These are phyloP conservation scores for Metarhizium brunneum DNA, from an alignment of 2,329 filamentous ascomycete genomes.

Conservation along the genomic window DNA sequence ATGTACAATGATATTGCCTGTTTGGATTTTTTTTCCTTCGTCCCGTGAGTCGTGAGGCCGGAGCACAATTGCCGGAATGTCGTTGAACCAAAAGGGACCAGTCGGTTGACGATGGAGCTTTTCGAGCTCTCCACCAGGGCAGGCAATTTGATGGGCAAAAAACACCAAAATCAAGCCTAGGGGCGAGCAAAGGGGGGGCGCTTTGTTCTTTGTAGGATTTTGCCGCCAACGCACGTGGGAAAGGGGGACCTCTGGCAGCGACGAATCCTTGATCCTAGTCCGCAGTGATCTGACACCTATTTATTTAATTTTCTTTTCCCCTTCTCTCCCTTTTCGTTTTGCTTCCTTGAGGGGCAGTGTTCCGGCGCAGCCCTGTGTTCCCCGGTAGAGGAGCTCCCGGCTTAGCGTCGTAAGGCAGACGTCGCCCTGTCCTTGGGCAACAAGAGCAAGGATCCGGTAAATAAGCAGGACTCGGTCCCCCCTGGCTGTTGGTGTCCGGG, in stretches of 20 bases:
- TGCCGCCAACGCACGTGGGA: background rate
- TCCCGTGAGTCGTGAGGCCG: too few relatives aligned
- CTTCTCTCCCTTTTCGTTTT: background rate
- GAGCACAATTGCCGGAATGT: too few relatives aligned
- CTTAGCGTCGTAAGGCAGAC: background rate
- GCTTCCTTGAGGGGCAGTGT: too few relatives aligned
- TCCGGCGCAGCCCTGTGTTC: too few relatives aligned
- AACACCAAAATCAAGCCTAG: background rate
- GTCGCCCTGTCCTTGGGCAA: conserved; percentile 2
- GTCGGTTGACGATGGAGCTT: too few relatives aligned
- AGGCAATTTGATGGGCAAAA: too few relatives aligned
- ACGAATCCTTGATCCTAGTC: background rate
- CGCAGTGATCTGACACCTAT: background rate
- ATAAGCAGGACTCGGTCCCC: conserved; percentile 1
- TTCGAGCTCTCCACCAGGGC: too few relatives aligned
- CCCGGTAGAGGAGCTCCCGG: too few relatives aligned
- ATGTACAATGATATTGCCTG: too few relatives aligned
- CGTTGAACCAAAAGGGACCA: too few relatives aligned
- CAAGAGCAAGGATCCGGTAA: background rate
- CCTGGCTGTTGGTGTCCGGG: background rate
- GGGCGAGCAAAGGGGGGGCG: background rate
- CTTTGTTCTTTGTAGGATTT: background rate
- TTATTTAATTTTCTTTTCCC: background rate
- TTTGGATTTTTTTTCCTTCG: too few relatives aligned
- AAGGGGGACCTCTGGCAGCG: background rate